A percentile compares a stretch with the other conserved stretches of the same genome.
These are phyloP conservation scores for Lipomyces spencermartinsiae DNA, from an alignment of 805 yeast genomes.

Conservation along the genomic window DNA sequence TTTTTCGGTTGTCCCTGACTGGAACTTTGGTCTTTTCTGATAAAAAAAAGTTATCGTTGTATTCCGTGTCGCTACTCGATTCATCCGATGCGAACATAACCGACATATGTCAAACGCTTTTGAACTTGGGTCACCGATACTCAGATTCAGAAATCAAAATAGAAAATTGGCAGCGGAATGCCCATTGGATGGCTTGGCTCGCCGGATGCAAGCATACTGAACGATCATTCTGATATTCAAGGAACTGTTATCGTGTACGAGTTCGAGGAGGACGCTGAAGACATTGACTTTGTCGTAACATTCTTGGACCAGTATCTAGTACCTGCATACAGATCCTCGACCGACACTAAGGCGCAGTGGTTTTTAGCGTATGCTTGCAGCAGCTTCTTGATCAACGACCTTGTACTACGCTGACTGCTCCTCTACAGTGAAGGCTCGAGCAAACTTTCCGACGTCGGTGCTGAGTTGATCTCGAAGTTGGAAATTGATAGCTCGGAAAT, in stretches of 20 bases:
- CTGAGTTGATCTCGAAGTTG: slow-evolving; percentile 45
- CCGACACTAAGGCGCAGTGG: slow-evolving; percentile 82
- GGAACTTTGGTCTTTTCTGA: slow-evolving; percentile 29
- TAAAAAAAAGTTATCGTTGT: slow-evolving; percentile 17
- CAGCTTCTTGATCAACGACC: slow-evolving; percentile 72
- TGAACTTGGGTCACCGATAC: slow-evolving; percentile 42
- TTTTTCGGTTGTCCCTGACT: slow-evolving; percentile 63
- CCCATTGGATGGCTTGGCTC: slow-evolving; percentile 79
- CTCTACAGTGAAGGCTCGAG: slow-evolving; percentile 42
- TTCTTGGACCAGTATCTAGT: slow-evolving; percentile 75
- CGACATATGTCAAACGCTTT: slow-evolving; percentile 41
- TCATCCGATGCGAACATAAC: slow-evolving; percentile 19
- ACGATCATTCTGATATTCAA: slow-evolving; percentile 50
- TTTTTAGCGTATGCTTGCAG: slow-evolving; percentile 87
- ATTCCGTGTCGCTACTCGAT: slow-evolving; percentile 19
- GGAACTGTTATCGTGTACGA: slow-evolving; percentile 63
- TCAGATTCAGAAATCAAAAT: slow-evolving; percentile 47
- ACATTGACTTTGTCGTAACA: slow-evolving; percentile 64
- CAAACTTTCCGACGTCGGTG: slow-evolving; percentile 50
- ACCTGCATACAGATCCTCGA: slow-evolving; percentile 87
- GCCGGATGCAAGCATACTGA: slow-evolving; percentile 66
- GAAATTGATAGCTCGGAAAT: slow-evolving; percentile 47
- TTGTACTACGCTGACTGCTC: slow-evolving; percentile 73
- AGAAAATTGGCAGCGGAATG: slow-evolving; percentile 66
- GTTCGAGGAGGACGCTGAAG: slow-evolving; percentile 67